phyloP scores from a whole-genome alignment of 768 basidiomycete genomes.

The Strobilomyces confusus region DNA sequence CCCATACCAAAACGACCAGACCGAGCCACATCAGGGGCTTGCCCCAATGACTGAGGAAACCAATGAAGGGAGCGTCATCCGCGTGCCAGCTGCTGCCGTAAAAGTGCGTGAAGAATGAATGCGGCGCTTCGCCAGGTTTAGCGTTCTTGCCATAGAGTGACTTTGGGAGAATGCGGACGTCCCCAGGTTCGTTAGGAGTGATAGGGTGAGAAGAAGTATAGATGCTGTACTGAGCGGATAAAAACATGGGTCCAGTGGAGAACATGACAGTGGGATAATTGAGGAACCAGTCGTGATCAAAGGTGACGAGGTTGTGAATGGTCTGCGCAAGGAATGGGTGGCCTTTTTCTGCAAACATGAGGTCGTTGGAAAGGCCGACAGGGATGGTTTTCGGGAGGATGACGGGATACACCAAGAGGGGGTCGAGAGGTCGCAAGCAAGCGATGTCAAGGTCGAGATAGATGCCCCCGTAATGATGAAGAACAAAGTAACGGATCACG shows the following conservation, averaged over 20 bases:
- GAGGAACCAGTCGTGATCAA: slow-evolving; percentile 90
- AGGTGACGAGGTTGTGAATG: slow-evolving; percentile 86
- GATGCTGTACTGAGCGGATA: slow-evolving; percentile 90
- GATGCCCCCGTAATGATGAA: slow-evolving; percentile 91
- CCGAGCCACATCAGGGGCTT: slow-evolving; percentile 86
- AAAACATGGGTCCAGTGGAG: slow-evolving; percentile 98
- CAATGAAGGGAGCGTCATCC: slow-evolving; percentile 96
- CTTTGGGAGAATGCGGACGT: slow-evolving; percentile 91
- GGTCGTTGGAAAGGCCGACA: slow-evolving; percentile 95
- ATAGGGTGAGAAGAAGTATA: slow-evolving; percentile 68
- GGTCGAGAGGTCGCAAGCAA: slow-evolving; percentile 81
- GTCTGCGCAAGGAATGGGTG: slow-evolving; percentile 92
- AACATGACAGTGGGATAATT: slow-evolving; percentile 99
- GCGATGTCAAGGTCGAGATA: slow-evolving; percentile 98
- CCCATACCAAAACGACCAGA: slow-evolving; percentile 63
- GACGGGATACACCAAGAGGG: slow-evolving; percentile 79
- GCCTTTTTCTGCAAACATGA: slow-evolving; percentile 83
- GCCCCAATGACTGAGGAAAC: slow-evolving; percentile 87
- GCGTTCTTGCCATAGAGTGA: slow-evolving; percentile 98
- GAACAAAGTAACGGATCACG: slow-evolving; percentile 95
- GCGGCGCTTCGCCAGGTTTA: slow-evolving; percentile 71
- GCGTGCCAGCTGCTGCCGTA: slow-evolving; percentile 99
- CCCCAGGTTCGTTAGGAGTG: slow-evolving; percentile 50
- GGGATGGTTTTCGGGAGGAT: slow-evolving; percentile 95
- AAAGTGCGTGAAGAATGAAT: slow-evolving; percentile 95